Base-by-base conservation (phyloP, 2,329 filamentous ascomycete genomes). In the Raffaelea ambrosiae region DNA sequence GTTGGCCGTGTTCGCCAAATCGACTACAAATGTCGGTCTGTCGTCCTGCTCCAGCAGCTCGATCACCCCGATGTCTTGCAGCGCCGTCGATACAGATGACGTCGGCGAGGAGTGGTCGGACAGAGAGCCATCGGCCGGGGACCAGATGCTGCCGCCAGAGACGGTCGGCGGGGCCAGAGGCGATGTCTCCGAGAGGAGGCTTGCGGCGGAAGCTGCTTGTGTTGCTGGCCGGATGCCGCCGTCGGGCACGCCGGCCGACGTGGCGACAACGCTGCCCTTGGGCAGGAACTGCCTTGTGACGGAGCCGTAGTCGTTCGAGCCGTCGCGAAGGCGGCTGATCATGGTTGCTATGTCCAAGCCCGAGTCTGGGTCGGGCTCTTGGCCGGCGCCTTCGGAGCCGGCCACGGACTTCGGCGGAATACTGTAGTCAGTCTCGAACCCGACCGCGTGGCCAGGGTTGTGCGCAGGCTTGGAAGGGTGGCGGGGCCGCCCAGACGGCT, bases 11-110 rank as follows among this genome's bases (percentile, higher is more conserved):
- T 83, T 78, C 8, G 70, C 69, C 44, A 86, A 65, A 57, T 91
- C 86, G 31, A 91, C 70, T 39, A 91, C 74, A 57, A 91, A 88
- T 0, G 84, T 86, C 3, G 86, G 87, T 42, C 87, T 72, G 44
- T 84, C 78, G 60, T 93, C 87, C 54, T 85, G 77, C 58, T 91
- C 86, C 38, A 93, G 64, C 36, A 91, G 67, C 61, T 91, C 87
- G 19, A 83, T 65, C 10, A 88, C 73, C 21, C 84, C 82, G 45
- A 89, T 71, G 22, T 76, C 75, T 39, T 77, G 77, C 4, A 90
- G 69, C 44, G 79, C 66, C 45, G 79, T 72, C 40, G 79, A 53
- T 5, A 71, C 69, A 2, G 77, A 69, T 1, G 68, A 63, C 47
- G 70, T 64, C 5, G 67, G 23, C 4, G 63, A 52, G 14, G 40